Evolutionary conservation across 2,329 filamentous ascomycete genomes (phyloP).

Genomic region (Dactylellina haptotyla): DNA sequence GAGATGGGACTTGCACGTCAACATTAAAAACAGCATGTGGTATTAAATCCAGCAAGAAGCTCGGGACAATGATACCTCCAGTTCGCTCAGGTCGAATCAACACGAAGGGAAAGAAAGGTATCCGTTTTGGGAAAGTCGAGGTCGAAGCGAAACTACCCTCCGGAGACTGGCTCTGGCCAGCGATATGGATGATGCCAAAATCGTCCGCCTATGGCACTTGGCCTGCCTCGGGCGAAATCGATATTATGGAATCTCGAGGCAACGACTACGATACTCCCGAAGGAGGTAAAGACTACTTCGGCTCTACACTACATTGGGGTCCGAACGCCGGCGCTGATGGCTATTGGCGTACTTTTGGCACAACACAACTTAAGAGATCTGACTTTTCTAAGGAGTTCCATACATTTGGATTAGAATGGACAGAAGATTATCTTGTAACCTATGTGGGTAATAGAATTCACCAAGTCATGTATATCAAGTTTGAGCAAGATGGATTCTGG

Average conservation of each 20-base stretch:
- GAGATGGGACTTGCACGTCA: conserved; percentile 63
- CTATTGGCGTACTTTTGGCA: conserved; percentile 61
- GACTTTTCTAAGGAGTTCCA: conserved; percentile 64
- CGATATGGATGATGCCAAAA: conserved; percentile 67
- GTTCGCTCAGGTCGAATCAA: conserved; percentile 66
- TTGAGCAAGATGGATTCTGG: conserved; percentile 60
- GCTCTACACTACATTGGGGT: conserved; percentile 66
- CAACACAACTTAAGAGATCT: conserved; percentile 60
- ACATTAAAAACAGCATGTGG: conserved; percentile 60
- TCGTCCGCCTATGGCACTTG: conserved; percentile 65
- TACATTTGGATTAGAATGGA: conserved; percentile 63
- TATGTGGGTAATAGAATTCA: conserved; percentile 40
- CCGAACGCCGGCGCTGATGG: conserved; percentile 57
- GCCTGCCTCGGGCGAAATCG: conserved; percentile 68
- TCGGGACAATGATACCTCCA: conserved; percentile 65
- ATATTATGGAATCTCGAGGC: conserved; percentile 66
- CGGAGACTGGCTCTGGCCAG: conserved; percentile 69
- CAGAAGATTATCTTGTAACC: conserved; percentile 56
- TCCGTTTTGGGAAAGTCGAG: conserved; percentile 67
- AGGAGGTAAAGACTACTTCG: conserved; percentile 60
- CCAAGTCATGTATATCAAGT: conserved; percentile 56
- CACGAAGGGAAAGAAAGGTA: conserved; percentile 64
- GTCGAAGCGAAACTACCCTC: conserved; percentile 67
- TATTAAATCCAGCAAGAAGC: conserved; percentile 63
- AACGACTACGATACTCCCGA: conserved; percentile 63